Percentiles rank a stretch among this genome's conserved stretches.
Conservation (phyloP, 257 asterid species). For the Galeopsis tetrahit region DNA sequence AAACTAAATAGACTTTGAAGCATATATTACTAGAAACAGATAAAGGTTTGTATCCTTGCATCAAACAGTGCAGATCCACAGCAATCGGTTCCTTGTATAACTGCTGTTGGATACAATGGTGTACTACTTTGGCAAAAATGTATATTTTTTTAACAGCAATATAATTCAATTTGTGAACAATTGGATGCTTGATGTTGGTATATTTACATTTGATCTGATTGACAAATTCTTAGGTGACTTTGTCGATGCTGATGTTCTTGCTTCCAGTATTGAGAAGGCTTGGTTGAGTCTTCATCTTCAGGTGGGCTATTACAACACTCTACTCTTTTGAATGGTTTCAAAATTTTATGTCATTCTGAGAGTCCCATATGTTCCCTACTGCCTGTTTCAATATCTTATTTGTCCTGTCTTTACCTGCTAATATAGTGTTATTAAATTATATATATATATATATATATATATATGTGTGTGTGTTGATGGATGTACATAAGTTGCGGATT, state of each 20-base stretch:
- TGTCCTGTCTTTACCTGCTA: conserved; percentile 6
- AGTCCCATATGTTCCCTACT: conserved; percentile 12
- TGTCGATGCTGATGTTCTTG: conserved; percentile 72
- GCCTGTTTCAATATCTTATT: conserved; percentile 27
- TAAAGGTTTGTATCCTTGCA: conserved; percentile 51
- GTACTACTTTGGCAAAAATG: conserved; percentile 81
- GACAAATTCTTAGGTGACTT: conserved; percentile 58
- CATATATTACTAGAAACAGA: conserved; percentile 24
- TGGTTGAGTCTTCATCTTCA: conserved; percentile 94
- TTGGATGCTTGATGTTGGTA: conserved; percentile 23
- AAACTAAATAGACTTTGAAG: conserved; percentile 26
- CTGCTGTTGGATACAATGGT: conserved; percentile 89
- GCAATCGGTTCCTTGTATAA: conserved; percentile 74
- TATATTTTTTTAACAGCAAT: conserved; percentile 34
- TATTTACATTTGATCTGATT: conserved; percentile 31
- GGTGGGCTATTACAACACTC: conserved; percentile 49
- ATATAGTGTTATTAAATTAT: conserved; percentile 6
- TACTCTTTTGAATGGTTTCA: conserved; percentile 22
- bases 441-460: too few relatives aligned
- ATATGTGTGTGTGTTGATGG: conserved; percentile 22
- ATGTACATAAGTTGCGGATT: background rate
- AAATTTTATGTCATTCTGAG: conserved; percentile 21
- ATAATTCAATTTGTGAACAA: conserved; percentile 18
- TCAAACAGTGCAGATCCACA: conserved; percentile 72
- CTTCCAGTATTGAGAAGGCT: conserved; percentile 80